Percentiles rank a stretch among this genome's conserved stretches.
These are phyloP conservation scores for Tubosaeta sp. DNA, from an alignment of 768 basidiomycete species.

Conservation along the genomic window DNA sequence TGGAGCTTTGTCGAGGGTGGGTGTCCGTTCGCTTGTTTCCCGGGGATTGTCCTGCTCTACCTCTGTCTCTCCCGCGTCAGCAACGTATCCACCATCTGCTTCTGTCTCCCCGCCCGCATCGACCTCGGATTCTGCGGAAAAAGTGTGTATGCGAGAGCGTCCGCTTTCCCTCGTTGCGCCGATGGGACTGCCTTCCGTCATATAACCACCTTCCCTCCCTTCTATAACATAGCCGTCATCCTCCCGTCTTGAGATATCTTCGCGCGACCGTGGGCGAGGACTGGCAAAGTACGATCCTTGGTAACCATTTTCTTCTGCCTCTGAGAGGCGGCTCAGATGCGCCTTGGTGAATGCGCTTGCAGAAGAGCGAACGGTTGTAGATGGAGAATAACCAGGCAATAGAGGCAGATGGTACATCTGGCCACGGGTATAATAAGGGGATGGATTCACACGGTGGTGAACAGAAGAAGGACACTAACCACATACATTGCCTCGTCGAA, in stretches of 20 bases:
- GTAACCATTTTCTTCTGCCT: constrained; percentile 89
- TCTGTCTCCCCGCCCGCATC: constrained; percentile 8
- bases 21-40: constrained; percentile 5
- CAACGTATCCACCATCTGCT: constrained; percentile 9
- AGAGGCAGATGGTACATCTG: constrained; percentile 92
- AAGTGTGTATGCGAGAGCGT: background rate
- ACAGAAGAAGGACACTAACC: constrained; percentile 43
- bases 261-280: constrained; percentile 15
- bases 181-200: constrained; percentile 35
- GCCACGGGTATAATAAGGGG: background rate
- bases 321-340: constrained; percentile 64
- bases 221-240: constrained; percentile 25
- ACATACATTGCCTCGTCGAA: constrained; percentile 95
- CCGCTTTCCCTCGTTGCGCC: constrained; percentile 6
- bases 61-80: constrained; percentile 14
- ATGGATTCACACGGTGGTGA: background rate
- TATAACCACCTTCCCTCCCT: constrained; percentile 54
- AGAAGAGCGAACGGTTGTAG: constrained; percentile 83
- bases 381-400: constrained; percentile 85
- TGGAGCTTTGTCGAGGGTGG: background rate
- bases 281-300: constrained; percentile 75
- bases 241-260: constrained; percentile 12
- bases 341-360: constrained; percentile 62
- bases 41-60: constrained; percentile 5
- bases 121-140: constrained; percentile 5